Evolutionary conservation across 169 alveolate species (phyloP).

Genomic region (Plasmodium blacklocki): DNA sequence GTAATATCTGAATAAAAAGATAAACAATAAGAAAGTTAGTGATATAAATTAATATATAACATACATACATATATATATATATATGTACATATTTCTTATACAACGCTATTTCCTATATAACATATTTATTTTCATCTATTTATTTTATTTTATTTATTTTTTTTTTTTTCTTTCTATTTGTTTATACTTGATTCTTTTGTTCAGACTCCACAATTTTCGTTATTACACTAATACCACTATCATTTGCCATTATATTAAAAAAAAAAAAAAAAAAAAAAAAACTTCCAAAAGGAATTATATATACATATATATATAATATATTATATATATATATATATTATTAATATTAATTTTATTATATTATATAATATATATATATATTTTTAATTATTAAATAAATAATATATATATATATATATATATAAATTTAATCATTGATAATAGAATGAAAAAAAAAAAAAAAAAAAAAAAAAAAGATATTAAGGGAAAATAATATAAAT

Average conservation of each 20-base stretch:
- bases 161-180: background rate
- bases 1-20: slow-evolving; percentile 41
- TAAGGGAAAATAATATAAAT: background rate
- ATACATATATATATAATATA: background rate
- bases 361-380: too few relatives aligned
- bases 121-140: too few relatives aligned
- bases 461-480: background rate
- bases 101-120: too few relatives aligned
- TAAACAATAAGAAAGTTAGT: background rate
- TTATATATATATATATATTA: background rate
- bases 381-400: background rate
- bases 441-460: slow-evolving; percentile 5
- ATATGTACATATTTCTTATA: background rate
- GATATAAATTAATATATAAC: background rate
- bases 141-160: background rate
- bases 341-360: too few relatives aligned
- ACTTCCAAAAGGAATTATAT: background rate
- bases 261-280: slow-evolving; percentile 24
- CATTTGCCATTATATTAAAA: slow-evolving; percentile 34
- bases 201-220: slow-evolving; percentile 75
- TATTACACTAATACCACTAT: slow-evolving; percentile 75
- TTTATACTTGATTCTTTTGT: slow-evolving; percentile 65
- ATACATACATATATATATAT: background rate
- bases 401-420: background rate
- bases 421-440: background rate